phyloP scores from a whole-genome alignment of 179 eudicot genomes.

The Carnegiea gigantea region DNA sequence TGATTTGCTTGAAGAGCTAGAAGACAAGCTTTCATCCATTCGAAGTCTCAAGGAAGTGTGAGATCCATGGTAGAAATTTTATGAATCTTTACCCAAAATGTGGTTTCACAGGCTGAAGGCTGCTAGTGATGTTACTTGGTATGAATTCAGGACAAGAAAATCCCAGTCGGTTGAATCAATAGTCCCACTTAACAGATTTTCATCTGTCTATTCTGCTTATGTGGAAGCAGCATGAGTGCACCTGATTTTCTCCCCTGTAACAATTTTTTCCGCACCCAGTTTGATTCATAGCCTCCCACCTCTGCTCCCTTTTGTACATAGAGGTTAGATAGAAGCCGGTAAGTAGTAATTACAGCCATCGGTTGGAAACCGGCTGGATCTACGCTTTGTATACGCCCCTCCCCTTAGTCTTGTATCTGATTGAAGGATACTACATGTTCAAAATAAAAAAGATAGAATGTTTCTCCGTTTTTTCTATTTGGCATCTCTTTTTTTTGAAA shows the following conservation, averaged over 20 bases:
- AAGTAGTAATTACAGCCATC: constrained; percentile 3
- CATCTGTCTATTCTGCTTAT: not conserved
- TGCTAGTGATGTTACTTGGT: not conserved
- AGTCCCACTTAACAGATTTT: constrained; percentile 22
- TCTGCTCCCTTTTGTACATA: constrained; percentile 30
- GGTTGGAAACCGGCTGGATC: constrained; percentile 14
- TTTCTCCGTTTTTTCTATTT: not conserved
- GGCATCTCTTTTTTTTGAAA: too few species aligned
- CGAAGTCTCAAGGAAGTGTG: constrained; percentile 39
- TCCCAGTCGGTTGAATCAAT: not conserved
- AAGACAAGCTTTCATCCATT: constrained; percentile 49
- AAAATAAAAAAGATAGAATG: constrained; percentile 14
- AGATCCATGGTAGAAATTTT: not conserved
- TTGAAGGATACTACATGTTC: constrained; percentile 13
- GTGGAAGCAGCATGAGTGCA: constrained; percentile 18
- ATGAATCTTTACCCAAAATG: constrained; percentile 7
- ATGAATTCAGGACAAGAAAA: not conserved
- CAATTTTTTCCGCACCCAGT: constrained; percentile 1
- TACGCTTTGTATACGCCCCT: constrained; percentile 23
- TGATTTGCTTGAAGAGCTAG: constrained; percentile 65
- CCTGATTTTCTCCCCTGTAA: constrained; percentile 9
- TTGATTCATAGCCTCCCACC: constrained; percentile 19
- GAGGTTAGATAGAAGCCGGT: constrained; percentile 21
- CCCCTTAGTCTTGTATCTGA: constrained; percentile 20
- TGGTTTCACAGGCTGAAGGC: constrained; percentile 17